These are phyloP conservation scores for Argentina anserina DNA, from an alignment of 306 rosid genomes.

Conservation along the genomic window DNA sequence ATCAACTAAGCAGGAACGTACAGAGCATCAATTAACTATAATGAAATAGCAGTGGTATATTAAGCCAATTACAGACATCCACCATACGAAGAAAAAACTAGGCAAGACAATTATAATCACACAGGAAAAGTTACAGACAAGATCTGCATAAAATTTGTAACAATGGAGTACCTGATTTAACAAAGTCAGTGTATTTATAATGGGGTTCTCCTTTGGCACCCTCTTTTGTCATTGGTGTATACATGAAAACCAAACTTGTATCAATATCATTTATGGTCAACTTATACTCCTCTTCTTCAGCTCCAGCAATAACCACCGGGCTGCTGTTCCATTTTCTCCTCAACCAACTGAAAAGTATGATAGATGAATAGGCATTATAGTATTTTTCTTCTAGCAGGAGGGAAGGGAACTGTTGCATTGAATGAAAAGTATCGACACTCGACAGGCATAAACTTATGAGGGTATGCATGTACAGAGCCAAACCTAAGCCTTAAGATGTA, in stretches of 20 bases:
- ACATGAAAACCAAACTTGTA: slow-evolving; percentile 97
- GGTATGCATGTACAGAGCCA: background rate
- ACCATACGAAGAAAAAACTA: slow-evolving; percentile 16
- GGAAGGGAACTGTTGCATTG: slow-evolving; percentile 1
- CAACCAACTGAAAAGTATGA: slow-evolving; percentile 66
- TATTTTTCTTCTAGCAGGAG: slow-evolving; percentile 19
- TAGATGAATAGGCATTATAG: slow-evolving; percentile 14
- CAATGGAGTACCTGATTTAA: slow-evolving; percentile 71
- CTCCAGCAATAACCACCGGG: slow-evolving; percentile 88
- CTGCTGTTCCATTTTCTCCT: slow-evolving; percentile 97
- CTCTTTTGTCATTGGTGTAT: slow-evolving; percentile 91
- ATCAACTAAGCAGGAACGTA: background rate
- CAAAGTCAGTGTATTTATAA: slow-evolving; percentile 83
- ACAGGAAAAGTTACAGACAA: background rate
- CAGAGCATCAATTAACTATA: background rate
- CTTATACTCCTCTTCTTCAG: slow-evolving; percentile 82
- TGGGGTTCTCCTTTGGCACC: slow-evolving; percentile 98
- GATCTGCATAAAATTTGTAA: background rate
- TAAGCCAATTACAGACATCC: slow-evolving; percentile 7
- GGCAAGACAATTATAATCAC: background rate
- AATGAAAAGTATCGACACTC: slow-evolving; percentile 4
- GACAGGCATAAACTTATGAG: background rate
- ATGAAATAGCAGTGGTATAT: slow-evolving; percentile 1
- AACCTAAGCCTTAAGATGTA: background rate
- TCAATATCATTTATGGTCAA: slow-evolving; percentile 76